Base-by-base conservation (phyloP, 2,329 filamentous ascomycete species). In the Pseudogymnoascus sp. region DNA sequence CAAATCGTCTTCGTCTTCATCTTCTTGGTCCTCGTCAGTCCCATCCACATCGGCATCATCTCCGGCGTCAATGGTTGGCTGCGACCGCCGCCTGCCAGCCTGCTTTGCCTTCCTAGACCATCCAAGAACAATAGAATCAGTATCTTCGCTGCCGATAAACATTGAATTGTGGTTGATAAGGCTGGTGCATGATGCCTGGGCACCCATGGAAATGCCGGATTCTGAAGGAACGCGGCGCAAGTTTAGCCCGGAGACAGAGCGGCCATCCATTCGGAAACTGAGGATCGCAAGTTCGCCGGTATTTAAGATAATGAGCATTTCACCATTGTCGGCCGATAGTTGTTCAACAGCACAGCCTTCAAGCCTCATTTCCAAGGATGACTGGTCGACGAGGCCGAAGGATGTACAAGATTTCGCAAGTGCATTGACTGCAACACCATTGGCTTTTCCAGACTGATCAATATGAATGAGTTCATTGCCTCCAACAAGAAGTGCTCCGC, bases 381-480 rank as follows among this genome's bases (percentile, higher is more conserved):
- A 90, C 75, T 97, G 93, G 73, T 99, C 95, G 4, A 85, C 83
- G 73, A 99, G 86, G 60, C 88, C 85, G 70, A 97, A 97, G 0
- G 89, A 84, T 1, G 93, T 96, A 67, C 86, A 85, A 66, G 90
- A 85, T 73, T 88, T 91, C 4, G 93, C 89, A 76, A 96, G 96
- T 36, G 91, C 84, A 72, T 99, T 99, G 67, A 99, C 90, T 3
- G 89, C 93, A 64, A 97, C 89, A 1, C 92, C 93, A 71, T 91
- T 96, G 11, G 92, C 85, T 75, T 96, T 97, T 31, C 95, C 95
- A 10, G 91, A 91, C 79, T 99, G 95, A 72, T 97, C 93, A 67
- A 99, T 87, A 74, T 99, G 95, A 65, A 99, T 90, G 66, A 99
- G 77, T 73, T 97, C 92, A 73, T 99, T 97, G 59, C 84, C 82